Evolutionary conservation across 768 basidiomycete genomes (phyloP), one percentile per base, ranked within the genome.

Genomic region (Gloeopeniophorella convolvens): DNA sequence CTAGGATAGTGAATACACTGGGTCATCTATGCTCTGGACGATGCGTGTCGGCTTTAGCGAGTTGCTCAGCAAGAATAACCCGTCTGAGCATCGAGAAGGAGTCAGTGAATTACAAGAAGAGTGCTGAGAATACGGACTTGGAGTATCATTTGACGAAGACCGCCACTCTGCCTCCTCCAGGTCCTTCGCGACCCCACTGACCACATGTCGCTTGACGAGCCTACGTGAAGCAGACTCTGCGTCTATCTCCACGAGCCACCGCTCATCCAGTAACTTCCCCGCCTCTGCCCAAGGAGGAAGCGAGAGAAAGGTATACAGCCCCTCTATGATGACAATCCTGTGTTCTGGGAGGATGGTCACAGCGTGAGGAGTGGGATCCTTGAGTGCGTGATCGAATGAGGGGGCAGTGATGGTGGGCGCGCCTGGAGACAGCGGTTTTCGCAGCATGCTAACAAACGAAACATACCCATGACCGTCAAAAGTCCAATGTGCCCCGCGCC

Each of bases 401-500:
- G 90, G 92, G 21, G 89, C 92, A 10, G 74, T 76, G 58, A 83
- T 65, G 44, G 42, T 21, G 57, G 54, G n/a, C 18, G 43, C 4
- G 10, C 37, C 24, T 4, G 48, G 27, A 13, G 36, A 40, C 4
- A 65, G 32, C 21, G 69, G 70, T 27, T 65, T 47, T 16, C 79
- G 77, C 8, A 96, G 68, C 11, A 70, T 62, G 13, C 66, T 67
- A 11, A 93, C 68, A 59, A 94, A 94, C 0, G 71, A 60, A 46
- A 81, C 75, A 65, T 92, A 96, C 21, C 73, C 71, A n/a, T 64
- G 57, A 5, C 78, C 81, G 58, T 96, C 84, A 60, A 97, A 97
- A 2, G 93, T 96, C 86, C 91, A 95, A 58, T 92, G 87, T 12
- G 76, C 82, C 2, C 94, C 94, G 18, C 93, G 78, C 39, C 89